Percentiles rank a stretch among this genome's conserved stretches.
These are phyloP conservation scores for Crithidia bombi DNA, from an alignment of 208 protist genomes.

Conservation along the genomic window DNA sequence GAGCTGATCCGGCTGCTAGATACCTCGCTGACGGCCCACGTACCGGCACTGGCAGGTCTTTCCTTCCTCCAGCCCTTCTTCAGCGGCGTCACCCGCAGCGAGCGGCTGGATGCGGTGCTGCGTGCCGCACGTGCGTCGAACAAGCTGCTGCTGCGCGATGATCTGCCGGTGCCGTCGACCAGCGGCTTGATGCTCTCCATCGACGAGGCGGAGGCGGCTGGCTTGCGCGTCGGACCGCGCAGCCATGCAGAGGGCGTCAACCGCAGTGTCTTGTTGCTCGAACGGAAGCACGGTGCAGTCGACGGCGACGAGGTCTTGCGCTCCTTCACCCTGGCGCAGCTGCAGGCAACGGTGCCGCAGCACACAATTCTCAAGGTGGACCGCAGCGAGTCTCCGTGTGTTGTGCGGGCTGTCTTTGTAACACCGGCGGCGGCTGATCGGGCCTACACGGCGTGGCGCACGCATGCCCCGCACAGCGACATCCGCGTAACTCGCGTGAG, in stretches of 20 bases:
- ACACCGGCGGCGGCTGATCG: slow-evolving; percentile 9
- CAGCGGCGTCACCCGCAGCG: slow-evolving; percentile 15
- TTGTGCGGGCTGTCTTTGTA: slow-evolving; percentile 5
- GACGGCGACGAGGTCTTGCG: slow-evolving; percentile 7
- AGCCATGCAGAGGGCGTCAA: slow-evolving; percentile 19
- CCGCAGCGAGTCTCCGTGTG: background rate
- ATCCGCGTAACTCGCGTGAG: slow-evolving; percentile 9
- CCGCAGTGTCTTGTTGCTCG: slow-evolving; percentile 5
- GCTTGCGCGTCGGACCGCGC: slow-evolving; percentile 30
- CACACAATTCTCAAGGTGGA: slow-evolving; percentile 6
- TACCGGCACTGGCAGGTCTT: slow-evolving; percentile 11
- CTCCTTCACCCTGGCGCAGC: background rate
- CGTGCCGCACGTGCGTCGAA: slow-evolving; percentile 15
- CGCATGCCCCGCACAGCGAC: slow-evolving; percentile 6
- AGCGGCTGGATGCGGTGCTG: slow-evolving; percentile 25
- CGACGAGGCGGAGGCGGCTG: slow-evolving; percentile 23
- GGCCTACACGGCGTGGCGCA: slow-evolving; percentile 14
- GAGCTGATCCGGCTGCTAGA: slow-evolving; percentile 23
- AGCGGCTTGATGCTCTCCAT: slow-evolving; percentile 19
- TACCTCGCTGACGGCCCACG: slow-evolving; percentile 18
- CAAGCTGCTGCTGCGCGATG: slow-evolving; percentile 28
- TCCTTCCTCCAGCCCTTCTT: slow-evolving; percentile 24
- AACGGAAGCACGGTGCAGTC: background rate
- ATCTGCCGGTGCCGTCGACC: slow-evolving; percentile 20
- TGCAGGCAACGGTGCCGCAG: slow-evolving; percentile 19